Percentiles rank a stretch among this genome's conserved stretches.
These are phyloP conservation scores for Triangularia verruculosa DNA, from an alignment of 2,329 filamentous ascomycete species.

Conservation along the genomic window DNA sequence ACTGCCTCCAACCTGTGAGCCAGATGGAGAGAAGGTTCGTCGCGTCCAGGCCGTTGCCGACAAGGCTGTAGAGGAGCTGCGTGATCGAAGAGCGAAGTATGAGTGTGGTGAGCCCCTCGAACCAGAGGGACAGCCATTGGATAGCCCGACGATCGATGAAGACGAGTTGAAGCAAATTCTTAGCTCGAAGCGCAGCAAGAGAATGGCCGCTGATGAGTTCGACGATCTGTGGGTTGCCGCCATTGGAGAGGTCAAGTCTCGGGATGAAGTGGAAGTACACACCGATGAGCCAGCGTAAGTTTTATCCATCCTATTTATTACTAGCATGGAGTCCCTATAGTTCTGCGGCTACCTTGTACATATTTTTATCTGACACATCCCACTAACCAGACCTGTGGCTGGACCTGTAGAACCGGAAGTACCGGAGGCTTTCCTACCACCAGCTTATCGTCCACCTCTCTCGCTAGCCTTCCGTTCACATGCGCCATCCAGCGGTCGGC, in stretches of 20 bases:
- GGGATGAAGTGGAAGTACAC: constrained; percentile 58
- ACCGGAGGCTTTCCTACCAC: constrained; percentile 58
- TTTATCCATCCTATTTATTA: neutral
- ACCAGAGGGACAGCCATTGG: constrained; percentile 56
- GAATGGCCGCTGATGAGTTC: constrained; percentile 84
- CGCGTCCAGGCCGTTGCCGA: constrained; percentile 85
- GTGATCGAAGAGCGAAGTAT: constrained; percentile 80
- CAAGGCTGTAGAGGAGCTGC: constrained; percentile 79
- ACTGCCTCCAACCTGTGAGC: constrained; percentile 86
- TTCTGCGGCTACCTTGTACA: constrained; percentile 5
- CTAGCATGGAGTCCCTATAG: neutral
- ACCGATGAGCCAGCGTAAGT: constrained; percentile 52
- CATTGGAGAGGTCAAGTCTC: constrained; percentile 65
- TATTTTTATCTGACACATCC: constrained; percentile 35
- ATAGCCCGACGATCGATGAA: constrained; percentile 60
- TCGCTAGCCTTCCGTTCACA: constrained; percentile 84
- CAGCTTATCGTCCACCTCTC: constrained; percentile 78
- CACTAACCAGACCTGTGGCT: constrained; percentile 84
- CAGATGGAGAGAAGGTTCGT: constrained; percentile 87
- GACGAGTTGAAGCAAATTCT: constrained; percentile 76
- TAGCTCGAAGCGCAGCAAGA: constrained; percentile 71
- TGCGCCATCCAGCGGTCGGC: constrained; percentile 77
- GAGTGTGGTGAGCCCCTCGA: constrained; percentile 77
- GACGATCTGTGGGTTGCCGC: constrained; percentile 80
- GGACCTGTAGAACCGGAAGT: constrained; percentile 68